Evolutionary conservation across 169 alveolate genomes (phyloP), one percentile per base, ranked within the genome.

Genomic region (Hepatocystis sp.): DNA sequence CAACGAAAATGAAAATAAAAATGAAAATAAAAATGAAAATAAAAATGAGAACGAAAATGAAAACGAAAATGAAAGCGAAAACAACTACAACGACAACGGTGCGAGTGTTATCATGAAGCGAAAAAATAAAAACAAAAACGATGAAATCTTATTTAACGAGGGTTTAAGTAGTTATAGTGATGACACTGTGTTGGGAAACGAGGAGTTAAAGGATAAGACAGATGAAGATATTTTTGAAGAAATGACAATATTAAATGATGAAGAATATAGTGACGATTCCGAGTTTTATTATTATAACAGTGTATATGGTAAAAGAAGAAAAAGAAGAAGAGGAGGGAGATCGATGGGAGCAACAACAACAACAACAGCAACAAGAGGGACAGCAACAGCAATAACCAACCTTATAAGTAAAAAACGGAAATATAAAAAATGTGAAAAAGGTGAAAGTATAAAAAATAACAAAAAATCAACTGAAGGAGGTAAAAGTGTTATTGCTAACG

Each of bases 191-290:
- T 39, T n/a, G 2, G 36, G 17, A 21, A 32, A 71, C 7, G 76
- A 71, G 25, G 58, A 53, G 2, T 8, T 51, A 23, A 61, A 32
- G 17, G 51, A 49, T 2, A 32, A 28, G 15, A 56, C 68, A 21
- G 86, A 71, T 42, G 86, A 71, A 56, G 86, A 71, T 51, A 71
- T 71, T 71, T 61, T 71, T n/a, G 76, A 71, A 51, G 86, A 71
- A 61, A 55, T 56, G 13, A 63, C 55, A 71, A 71, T 71, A 17
- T 44, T 71, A 49, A 56, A 42, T 13, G 71, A 55, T 8, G 86
- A 71, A 51, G 60, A 56, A 4, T 71, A 71, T 23, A 71, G 86
- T 56, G 55, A 42, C 7, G 86, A 71, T 11, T 71, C 86, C 2
- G 86, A 15, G 2, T 42, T 71, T 58, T 36, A 36, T 34, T 28